Evolutionary conservation across 306 rosid genomes (phyloP).

Genomic region (Acacia melanoxylon): DNA sequence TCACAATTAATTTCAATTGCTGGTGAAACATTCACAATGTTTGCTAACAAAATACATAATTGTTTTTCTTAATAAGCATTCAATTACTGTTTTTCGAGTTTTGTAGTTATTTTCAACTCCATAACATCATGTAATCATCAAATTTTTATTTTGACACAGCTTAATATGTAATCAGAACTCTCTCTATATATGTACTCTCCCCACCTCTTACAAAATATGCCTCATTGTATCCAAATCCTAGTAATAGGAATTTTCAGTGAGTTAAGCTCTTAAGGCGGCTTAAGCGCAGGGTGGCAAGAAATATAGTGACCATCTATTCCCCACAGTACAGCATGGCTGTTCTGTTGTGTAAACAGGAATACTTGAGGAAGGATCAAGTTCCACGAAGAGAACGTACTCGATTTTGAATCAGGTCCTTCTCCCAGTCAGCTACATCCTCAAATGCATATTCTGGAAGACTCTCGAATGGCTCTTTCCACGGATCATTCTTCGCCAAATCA

Average conservation of each 20-base stretch:
- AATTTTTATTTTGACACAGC: too few species aligned
- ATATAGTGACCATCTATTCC: not conserved
- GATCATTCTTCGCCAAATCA: constrained; percentile 77
- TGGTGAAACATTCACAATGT: not conserved
- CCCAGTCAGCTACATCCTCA: constrained; percentile 83
- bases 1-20: too few species aligned
- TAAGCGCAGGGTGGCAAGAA: not conserved
- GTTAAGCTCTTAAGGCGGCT: not conserved
- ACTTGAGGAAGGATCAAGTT: constrained; percentile 51
- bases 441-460: constrained; percentile 82
- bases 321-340: not conserved
- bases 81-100: not conserved
- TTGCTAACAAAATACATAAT: too few species aligned
- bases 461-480: constrained; percentile 91
- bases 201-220: not conserved
- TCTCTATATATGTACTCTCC: not conserved
- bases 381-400: constrained; percentile 67
- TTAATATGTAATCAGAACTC: not conserved
- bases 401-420: constrained; percentile 74
- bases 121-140: too few species aligned
- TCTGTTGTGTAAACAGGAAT: not conserved
- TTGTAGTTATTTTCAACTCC: not conserved
- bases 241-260: not conserved
- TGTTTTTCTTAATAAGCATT: not conserved
- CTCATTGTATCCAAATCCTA: not conserved